phyloP scores from a whole-genome alignment of 768 basidiomycete species.

The Pleurotus citrinopileatus region DNA sequence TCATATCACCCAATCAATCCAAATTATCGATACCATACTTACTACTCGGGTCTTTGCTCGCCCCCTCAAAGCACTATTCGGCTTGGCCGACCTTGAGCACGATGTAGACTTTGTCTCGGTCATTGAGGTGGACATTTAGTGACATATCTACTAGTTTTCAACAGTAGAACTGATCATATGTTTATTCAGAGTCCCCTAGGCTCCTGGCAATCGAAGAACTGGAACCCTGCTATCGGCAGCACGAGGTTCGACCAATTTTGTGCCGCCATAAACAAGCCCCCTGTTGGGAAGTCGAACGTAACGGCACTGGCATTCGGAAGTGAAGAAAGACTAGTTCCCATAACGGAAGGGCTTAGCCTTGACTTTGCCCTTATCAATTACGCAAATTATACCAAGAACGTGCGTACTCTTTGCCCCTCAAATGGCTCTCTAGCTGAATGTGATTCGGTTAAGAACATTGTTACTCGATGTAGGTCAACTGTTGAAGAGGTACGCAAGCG shows the following conservation, averaged over 20 bases:
- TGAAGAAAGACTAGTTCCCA: conserved; percentile 41
- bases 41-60: conserved; percentile 40
- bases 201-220: conserved; percentile 81
- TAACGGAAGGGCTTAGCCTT: conserved; percentile 45
- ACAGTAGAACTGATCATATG: conserved; percentile 6
- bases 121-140: conserved; percentile 47
- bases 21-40: conserved; percentile 62
- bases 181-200: conserved; percentile 53
- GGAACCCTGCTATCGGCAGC: conserved; percentile 74
- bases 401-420: conserved; percentile 21
- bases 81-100: conserved; percentile 61
- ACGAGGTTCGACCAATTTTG: conserved; percentile 71
- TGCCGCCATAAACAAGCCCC: conserved; percentile 45
- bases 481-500: conserved; percentile 35
- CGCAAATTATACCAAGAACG: conserved; percentile 73
- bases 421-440: neutral
- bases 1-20: conserved; percentile 55
- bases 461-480: conserved; percentile 47
- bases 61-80: conserved; percentile 73
- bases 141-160: too few species aligned
- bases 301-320: conserved; percentile 46
- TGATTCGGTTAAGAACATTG: conserved; percentile 39
- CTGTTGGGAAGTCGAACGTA: conserved; percentile 26
- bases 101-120: conserved; percentile 79
- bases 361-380: conserved; percentile 70